Evolutionary conservation across 2,329 filamentous ascomycete species (phyloP).

Genomic region (Calonectria hongkongensis): DNA sequence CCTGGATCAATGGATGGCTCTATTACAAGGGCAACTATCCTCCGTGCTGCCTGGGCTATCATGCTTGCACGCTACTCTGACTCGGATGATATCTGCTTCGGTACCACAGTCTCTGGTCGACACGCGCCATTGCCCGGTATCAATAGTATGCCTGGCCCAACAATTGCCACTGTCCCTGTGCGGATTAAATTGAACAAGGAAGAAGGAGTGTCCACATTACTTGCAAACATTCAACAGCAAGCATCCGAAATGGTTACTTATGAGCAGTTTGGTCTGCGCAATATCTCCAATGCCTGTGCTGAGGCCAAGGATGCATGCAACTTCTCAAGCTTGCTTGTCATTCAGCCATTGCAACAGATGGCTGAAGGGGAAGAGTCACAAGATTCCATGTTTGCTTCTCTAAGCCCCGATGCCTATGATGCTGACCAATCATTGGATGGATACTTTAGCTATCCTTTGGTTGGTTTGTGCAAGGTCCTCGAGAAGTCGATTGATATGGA

Average conservation of each 20-base stretch:
- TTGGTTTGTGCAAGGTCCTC: constrained; percentile 13
- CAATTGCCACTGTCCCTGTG: constrained; percentile 60
- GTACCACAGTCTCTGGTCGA: constrained; percentile 65
- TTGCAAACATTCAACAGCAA: constrained; percentile 57
- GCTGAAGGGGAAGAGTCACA: constrained; percentile 44
- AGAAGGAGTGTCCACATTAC: constrained; percentile 59
- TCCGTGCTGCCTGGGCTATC: constrained; percentile 68
- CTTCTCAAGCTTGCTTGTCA: constrained; percentile 42
- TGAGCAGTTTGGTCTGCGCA: constrained; percentile 46
- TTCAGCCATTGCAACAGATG: constrained; percentile 22
- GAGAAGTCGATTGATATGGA: constrained; percentile 16
- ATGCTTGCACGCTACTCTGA: constrained; percentile 70
- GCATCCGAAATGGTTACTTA: constrained; percentile 42
- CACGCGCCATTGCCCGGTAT: constrained; percentile 46
- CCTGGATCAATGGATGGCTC: not conserved
- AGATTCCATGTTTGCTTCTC: constrained; percentile 22
- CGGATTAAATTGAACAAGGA: constrained; percentile 52
- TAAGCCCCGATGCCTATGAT: constrained; percentile 29
- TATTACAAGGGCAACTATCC: constrained; percentile 40
- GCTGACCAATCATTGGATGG: constrained; percentile 19
- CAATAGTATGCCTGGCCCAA: constrained; percentile 44
- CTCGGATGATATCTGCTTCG: constrained; percentile 63
- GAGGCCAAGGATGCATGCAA: constrained; percentile 33
- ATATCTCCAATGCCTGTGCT: constrained; percentile 44
- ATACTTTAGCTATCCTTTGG: constrained; percentile 29